Evolutionary conservation across 2,329 filamentous ascomycete species (phyloP).

Genomic region (Colletotrichum siamense): DNA sequence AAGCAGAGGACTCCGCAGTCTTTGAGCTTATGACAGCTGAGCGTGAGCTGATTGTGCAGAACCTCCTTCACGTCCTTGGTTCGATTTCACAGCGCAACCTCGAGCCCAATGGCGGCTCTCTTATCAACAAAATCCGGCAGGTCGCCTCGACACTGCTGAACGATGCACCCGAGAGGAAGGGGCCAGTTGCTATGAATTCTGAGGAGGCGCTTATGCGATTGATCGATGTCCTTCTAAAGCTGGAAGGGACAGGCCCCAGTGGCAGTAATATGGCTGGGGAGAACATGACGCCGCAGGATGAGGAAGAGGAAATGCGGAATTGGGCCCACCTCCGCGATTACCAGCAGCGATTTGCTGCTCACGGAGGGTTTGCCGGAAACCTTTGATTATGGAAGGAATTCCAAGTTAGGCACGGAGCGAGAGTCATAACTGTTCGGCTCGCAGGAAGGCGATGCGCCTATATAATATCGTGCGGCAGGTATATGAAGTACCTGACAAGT

Average conservation of each 20-base stretch:
- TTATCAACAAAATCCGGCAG: constrained; percentile 85
- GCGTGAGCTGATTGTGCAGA: constrained; percentile 80
- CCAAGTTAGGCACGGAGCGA: background rate
- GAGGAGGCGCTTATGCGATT: constrained; percentile 77
- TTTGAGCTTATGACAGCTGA: constrained; percentile 74
- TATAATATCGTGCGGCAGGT: background rate
- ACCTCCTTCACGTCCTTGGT: constrained; percentile 75
- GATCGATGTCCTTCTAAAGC: constrained; percentile 74
- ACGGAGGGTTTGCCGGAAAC: constrained; percentile 57
- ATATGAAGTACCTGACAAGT: background rate
- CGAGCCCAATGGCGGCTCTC: constrained; percentile 70
- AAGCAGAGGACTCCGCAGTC: constrained; percentile 52
- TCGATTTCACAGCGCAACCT: constrained; percentile 86
- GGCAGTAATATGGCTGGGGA: constrained; percentile 27
- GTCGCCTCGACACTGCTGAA: constrained; percentile 82
- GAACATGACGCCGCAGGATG: constrained; percentile 61
- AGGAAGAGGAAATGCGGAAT: constrained; percentile 76
- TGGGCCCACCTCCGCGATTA: constrained; percentile 84
- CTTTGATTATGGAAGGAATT: background rate
- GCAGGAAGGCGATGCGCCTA: background rate
- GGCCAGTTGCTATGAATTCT: constrained; percentile 57
- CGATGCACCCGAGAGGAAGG: constrained; percentile 55
- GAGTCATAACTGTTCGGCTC: background rate
- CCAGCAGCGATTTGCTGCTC: constrained; percentile 74
- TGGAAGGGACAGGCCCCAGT: constrained; percentile 67